These are phyloP conservation scores for Mycena crocata DNA, from an alignment of 768 basidiomycete genomes.

Conservation along the genomic window DNA sequence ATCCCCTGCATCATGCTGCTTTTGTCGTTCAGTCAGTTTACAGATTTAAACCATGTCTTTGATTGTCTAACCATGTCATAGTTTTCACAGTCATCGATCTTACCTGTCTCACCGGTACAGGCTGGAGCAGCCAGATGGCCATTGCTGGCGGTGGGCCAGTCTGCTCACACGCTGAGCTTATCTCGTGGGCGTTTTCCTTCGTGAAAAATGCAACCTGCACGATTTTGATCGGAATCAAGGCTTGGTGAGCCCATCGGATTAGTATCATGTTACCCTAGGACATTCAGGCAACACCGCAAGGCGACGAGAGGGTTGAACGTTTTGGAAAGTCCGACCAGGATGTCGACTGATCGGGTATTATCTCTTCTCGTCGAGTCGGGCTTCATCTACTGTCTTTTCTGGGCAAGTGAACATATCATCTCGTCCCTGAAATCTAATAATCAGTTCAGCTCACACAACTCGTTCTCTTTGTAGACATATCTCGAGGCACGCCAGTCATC, in stretches of 20 bases:
- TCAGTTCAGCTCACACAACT: constrained; percentile 16
- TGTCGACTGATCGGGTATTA: constrained; percentile 21
- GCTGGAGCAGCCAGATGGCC: constrained; percentile 1
- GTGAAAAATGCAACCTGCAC: constrained; percentile 29
- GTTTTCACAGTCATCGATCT: constrained; percentile 27
- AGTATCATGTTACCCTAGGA: not conserved
- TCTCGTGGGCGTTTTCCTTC: constrained; percentile 30
- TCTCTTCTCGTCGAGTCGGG: constrained; percentile 33
- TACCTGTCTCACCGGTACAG: constrained; percentile 10
- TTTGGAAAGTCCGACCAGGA: not conserved
- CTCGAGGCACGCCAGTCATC: not conserved
- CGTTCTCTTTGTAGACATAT: constrained; percentile 8
- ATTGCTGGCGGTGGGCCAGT: constrained; percentile 10
- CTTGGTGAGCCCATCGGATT: constrained; percentile 21
- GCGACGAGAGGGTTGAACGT: constrained; percentile 7
- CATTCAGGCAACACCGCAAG: constrained; percentile 18
- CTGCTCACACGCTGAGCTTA: constrained; percentile 25
- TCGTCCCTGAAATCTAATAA: not conserved
- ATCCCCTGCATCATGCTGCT: constrained; percentile 20
- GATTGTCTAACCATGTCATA: not conserved
- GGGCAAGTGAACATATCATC: constrained; percentile 9
- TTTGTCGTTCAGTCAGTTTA: constrained; percentile 21
- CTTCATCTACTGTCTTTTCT: constrained; percentile 35
- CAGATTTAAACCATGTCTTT: not conserved
- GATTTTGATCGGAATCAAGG: constrained; percentile 21